phyloP scores from a whole-genome alignment of 768 basidiomycete species.

The Exsudoporus frostii region DNA sequence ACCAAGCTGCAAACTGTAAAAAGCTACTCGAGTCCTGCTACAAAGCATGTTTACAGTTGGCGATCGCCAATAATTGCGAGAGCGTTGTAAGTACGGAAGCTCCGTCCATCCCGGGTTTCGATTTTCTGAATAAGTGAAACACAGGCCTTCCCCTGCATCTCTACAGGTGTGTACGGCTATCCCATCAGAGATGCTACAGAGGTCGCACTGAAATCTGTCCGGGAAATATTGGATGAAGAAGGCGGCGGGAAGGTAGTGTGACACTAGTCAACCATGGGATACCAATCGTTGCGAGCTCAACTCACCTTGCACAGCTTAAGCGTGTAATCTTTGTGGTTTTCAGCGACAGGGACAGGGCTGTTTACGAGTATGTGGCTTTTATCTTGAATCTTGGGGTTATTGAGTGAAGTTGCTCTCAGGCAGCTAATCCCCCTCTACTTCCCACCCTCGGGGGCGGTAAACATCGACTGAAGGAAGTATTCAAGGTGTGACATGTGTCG shows the following conservation, averaged over 20 bases:
- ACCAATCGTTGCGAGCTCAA: background rate
- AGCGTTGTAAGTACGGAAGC: constrained; percentile 50
- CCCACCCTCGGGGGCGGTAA: constrained; percentile 31
- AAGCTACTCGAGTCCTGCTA: constrained; percentile 68
- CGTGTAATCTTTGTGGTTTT: constrained; percentile 75
- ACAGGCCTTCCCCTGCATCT: constrained; percentile 79
- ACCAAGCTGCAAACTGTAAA: constrained; percentile 43
- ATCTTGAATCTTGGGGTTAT: background rate
- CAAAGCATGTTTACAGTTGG: constrained; percentile 56
- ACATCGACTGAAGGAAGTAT: background rate
- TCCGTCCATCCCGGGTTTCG: background rate
- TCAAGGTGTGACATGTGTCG: background rate
- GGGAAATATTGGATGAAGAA: constrained; percentile 55
- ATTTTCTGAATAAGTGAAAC: background rate
- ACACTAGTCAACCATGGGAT: background rate
- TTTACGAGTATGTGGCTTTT: constrained; percentile 56
- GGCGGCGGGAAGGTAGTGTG: constrained; percentile 40
- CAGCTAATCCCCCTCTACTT: constrained; percentile 64
- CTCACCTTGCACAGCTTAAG: constrained; percentile 45
- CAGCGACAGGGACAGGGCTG: constrained; percentile 54
- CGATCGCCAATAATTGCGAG: constrained; percentile 54
- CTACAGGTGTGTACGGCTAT: constrained; percentile 78
- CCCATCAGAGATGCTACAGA: constrained; percentile 71
- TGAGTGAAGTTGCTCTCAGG: constrained; percentile 21
- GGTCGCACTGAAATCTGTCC: constrained; percentile 59